These are phyloP conservation scores for Adansonia grandidieri DNA, from an alignment of 441 rosid genomes.

Conservation along the genomic window DNA sequence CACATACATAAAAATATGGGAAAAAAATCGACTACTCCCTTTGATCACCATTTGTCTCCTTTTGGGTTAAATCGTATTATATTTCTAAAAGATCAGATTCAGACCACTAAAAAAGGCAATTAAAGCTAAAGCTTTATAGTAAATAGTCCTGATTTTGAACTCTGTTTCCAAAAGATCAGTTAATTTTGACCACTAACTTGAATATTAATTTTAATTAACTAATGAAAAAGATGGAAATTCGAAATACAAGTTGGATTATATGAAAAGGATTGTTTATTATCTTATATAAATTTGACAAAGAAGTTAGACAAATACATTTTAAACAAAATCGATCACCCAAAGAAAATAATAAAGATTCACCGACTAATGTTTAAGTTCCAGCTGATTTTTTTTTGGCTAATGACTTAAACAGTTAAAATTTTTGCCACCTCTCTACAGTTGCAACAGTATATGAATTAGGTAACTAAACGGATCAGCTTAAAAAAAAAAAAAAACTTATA, in stretches of 20 bases:
- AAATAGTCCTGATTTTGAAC: background rate
- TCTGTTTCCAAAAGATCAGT: slow-evolving; percentile 2
- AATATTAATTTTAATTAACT: background rate
- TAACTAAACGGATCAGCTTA: background rate
- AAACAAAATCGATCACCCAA: background rate
- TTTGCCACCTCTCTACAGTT: background rate
- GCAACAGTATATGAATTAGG: background rate
- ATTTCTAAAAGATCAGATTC: too few species aligned
- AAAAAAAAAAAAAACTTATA: background rate
- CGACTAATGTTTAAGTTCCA: background rate
- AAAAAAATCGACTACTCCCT: background rate
- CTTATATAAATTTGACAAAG: background rate
- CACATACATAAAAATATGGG: background rate
- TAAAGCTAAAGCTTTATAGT: background rate
- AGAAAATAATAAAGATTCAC: background rate
- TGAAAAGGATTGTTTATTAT: background rate
- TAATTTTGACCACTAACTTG: background rate
- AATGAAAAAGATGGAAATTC: background rate
- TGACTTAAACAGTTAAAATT: background rate
- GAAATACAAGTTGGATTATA: background rate
- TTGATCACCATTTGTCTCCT: background rate
- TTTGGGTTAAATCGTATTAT: background rate
- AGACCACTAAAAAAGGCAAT: background rate
- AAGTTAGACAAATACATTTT: background rate
- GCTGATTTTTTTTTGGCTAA: background rate